Percentiles rank a stretch among this genome's conserved stretches.
Evolutionary conservation across 768 basidiomycete species (phyloP).

Genomic region (Clathrus columnatus): DNA sequence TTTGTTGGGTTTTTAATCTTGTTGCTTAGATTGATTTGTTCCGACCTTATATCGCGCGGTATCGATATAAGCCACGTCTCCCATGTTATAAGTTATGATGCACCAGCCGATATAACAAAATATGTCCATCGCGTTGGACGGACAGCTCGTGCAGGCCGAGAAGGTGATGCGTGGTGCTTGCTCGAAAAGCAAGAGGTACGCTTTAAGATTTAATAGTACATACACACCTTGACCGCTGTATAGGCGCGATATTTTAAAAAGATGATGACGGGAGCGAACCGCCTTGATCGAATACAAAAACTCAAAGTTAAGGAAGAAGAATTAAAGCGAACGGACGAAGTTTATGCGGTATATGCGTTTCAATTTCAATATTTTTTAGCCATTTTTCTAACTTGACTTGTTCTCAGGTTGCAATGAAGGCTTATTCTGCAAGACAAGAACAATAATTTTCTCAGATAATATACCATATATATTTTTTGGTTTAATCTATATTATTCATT

Average conservation of each 20-base stretch:
- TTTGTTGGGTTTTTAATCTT: neutral
- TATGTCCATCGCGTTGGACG: slow-evolving; percentile 97
- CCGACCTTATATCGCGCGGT: slow-evolving; percentile 91
- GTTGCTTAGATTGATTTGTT: slow-evolving; percentile 73
- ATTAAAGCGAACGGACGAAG: slow-evolving; percentile 40
- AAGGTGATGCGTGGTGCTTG: slow-evolving; percentile 87
- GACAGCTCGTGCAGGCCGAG: slow-evolving; percentile 86
- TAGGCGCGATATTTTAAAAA: slow-evolving; percentile 84
- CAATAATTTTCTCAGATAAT: neutral
- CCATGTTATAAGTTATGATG: slow-evolving; percentile 93
- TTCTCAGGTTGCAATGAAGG: slow-evolving; percentile 4
- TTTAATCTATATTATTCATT: too few relatives aligned
- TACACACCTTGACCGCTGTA: neutral
- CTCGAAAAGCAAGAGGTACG: slow-evolving; percentile 89
- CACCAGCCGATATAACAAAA: slow-evolving; percentile 94
- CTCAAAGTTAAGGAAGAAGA: slow-evolving; percentile 56
- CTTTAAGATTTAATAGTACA: neutral
- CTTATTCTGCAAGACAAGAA: neutral
- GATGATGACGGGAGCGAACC: slow-evolving; percentile 66
- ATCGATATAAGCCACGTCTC: slow-evolving; percentile 90
- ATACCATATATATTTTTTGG: neutral
- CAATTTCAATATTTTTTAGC: neutral
- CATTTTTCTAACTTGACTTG: neutral
- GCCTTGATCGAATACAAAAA: slow-evolving; percentile 60
- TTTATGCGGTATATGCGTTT: slow-evolving; percentile 54